Conservation (phyloP, 2,329 filamentous ascomycete species). For the Xylariales sp. region DNA sequence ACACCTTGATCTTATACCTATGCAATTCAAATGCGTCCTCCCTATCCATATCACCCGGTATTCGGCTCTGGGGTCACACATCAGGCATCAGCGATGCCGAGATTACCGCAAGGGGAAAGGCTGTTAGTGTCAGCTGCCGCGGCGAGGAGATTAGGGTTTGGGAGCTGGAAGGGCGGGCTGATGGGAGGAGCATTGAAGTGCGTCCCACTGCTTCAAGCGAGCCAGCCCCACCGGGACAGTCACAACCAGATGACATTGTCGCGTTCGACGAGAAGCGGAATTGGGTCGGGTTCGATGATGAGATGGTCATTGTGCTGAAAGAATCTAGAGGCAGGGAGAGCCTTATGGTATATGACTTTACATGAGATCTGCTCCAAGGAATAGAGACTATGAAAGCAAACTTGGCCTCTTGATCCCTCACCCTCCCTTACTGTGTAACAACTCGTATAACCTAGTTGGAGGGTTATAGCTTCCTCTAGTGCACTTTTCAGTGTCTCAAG, state of each 20-base stretch:
- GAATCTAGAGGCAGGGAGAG: constrained; percentile 67
- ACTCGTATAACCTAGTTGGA: too few relatives aligned
- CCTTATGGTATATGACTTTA: constrained; percentile 84
- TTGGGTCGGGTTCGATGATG: constrained; percentile 86
- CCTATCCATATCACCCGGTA: constrained; percentile 67
- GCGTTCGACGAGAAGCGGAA: constrained; percentile 44
- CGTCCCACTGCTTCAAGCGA: constrained; percentile 31
- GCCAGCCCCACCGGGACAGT: constrained; percentile 28
- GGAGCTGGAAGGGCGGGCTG: constrained; percentile 73
- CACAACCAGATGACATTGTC: constrained; percentile 14
- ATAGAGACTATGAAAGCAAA: background rate
- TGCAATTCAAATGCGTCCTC: constrained; percentile 66
- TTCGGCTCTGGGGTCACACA: constrained; percentile 85
- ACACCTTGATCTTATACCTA: constrained; percentile 78
- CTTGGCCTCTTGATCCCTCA: too few relatives aligned
- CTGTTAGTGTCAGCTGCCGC: constrained; percentile 79
- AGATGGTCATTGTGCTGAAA: constrained; percentile 82
- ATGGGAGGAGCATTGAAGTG: constrained; percentile 47
- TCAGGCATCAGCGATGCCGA: constrained; percentile 83
- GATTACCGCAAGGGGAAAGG: constrained; percentile 79
- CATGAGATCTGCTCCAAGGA: constrained; percentile 37
- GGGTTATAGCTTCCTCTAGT: too few relatives aligned
- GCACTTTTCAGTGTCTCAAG: too few relatives aligned
- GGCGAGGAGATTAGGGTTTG: constrained; percentile 80
- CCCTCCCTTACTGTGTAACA: too few relatives aligned